Base-by-base conservation (phyloP, 257 asterid species). In the Solanum sejunctum region DNA sequence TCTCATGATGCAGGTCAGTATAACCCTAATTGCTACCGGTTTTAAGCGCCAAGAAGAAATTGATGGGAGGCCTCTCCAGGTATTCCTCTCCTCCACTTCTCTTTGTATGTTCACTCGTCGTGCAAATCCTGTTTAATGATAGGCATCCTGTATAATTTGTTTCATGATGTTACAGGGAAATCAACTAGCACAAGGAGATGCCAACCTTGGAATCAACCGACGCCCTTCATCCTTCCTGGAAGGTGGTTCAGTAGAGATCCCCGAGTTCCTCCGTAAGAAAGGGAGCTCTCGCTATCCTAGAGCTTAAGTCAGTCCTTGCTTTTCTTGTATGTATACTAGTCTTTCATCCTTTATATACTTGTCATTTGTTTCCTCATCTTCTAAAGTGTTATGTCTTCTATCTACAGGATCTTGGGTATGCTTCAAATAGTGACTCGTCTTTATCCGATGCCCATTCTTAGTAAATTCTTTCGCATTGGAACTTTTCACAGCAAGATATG, bases 1-100 rank as follows among this genome's bases (percentile, higher is more conserved):
- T 51, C 3, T 77, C 82, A 51, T 23, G 82, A 51, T 77, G 73
- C 93, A 95, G 98, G 93, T 96, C 64, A 93, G 98, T 92, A 94
- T 96, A 86, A 96, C 99, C 47, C 81, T 96, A 85, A 96, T 96
- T 45, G 98, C 99, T 83, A 96, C 99, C 70, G 99, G 99, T 70
- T 96, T 96, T 84, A 94, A 95, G 91, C 95, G 99, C 41, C 99
- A 92, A 92, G 97, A 95, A 89, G 98, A 77, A 77, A 77, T 92
- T 80, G 99, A 94, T 3, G 92, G 91, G 58, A 90, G 93, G 86
- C 83, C 94, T 36, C 83, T 87, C 87, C 98, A 93, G 99, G 99
- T 94, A 90, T 72, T 70, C 16, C 57, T 47, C 83, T 77, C 63
- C 23, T 77, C 21, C 8, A 15, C 21, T 3, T 77, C 47, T 85